Evolutionary conservation across 179 eudicot genomes (phyloP).

Genomic region (Heliamphora pulchella): DNA sequence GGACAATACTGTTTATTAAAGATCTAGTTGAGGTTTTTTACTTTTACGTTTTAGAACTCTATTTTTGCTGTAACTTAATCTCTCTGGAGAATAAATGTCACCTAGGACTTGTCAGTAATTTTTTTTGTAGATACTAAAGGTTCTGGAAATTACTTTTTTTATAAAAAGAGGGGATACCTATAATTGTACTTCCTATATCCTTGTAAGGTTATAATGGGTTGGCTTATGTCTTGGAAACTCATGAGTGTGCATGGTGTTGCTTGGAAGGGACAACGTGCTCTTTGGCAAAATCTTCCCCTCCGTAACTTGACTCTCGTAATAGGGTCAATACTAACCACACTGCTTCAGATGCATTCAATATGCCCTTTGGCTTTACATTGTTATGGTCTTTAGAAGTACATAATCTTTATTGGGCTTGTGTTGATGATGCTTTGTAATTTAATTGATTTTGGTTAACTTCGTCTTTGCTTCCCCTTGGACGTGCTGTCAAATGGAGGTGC

Average conservation of each 20-base stretch:
- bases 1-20: too few relatives aligned
- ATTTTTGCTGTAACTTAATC: too few relatives aligned
- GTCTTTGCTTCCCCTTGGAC: background rate
- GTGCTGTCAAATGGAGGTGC: background rate
- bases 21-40: too few relatives aligned
- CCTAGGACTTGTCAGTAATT: too few relatives aligned
- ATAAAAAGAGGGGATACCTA: too few relatives aligned
- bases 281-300: background rate
- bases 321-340: background rate
- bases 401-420: background rate
- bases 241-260: background rate
- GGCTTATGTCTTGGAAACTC: background rate
- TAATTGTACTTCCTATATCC: too few relatives aligned
- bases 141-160: too few relatives aligned
- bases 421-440: background rate
- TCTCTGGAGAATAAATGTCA: too few relatives aligned
- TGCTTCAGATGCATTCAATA: background rate
- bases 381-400: constrained; percentile 1
- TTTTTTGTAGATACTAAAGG: too few relatives aligned
- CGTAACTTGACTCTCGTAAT: background rate
- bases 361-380: background rate
- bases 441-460: background rate
- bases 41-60: too few relatives aligned
- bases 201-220: background rate
- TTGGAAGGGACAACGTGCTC: background rate